Evolutionary conservation across 2,329 filamentous ascomycete genomes (phyloP).

Genomic region (Uncinocarpus reesii): DNA sequence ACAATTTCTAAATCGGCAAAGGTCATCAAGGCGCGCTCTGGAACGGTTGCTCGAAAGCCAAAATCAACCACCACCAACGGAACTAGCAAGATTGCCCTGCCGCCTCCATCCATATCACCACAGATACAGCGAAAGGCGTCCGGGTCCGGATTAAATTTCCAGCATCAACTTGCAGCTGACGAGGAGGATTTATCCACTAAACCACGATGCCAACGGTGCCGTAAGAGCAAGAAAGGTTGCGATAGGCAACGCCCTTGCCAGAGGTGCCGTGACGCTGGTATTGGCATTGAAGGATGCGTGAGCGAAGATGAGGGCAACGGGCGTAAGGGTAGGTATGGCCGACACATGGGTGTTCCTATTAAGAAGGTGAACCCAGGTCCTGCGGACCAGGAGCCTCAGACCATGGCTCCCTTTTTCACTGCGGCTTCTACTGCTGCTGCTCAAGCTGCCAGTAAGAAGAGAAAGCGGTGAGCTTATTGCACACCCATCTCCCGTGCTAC

Average conservation of each 20-base stretch:
- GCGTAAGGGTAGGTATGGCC: constrained; percentile 80
- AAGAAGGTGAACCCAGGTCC: constrained; percentile 45
- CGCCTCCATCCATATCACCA: constrained; percentile 24
- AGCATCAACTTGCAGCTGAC: constrained; percentile 53
- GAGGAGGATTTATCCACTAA: constrained; percentile 91
- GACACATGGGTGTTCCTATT: constrained; percentile 58
- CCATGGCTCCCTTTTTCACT: constrained; percentile 24
- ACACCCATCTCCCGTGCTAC: background rate
- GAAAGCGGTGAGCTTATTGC: constrained; percentile 46
- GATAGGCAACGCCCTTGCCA: constrained; percentile 92
- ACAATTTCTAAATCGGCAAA: constrained; percentile 18
- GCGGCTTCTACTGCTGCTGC: constrained; percentile 27
- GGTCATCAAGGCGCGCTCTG: constrained; percentile 28
- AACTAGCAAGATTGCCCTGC: constrained; percentile 44
- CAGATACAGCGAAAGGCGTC: constrained; percentile 46
- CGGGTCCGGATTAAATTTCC: constrained; percentile 52
- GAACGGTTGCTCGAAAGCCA: constrained; percentile 29
- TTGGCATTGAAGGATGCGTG: constrained; percentile 85
- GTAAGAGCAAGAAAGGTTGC: constrained; percentile 99
- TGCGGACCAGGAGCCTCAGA: constrained; percentile 46
- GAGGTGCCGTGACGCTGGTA: constrained; percentile 89
- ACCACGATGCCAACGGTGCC: constrained; percentile 92
- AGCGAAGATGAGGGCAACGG: constrained; percentile 97
- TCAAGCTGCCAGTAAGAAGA: constrained; percentile 53
- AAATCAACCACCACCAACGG: constrained; percentile 24